Base-by-base conservation (phyloP, 192 early-diverging fungal genomes). In the Rhizophagus sp. region DNA sequence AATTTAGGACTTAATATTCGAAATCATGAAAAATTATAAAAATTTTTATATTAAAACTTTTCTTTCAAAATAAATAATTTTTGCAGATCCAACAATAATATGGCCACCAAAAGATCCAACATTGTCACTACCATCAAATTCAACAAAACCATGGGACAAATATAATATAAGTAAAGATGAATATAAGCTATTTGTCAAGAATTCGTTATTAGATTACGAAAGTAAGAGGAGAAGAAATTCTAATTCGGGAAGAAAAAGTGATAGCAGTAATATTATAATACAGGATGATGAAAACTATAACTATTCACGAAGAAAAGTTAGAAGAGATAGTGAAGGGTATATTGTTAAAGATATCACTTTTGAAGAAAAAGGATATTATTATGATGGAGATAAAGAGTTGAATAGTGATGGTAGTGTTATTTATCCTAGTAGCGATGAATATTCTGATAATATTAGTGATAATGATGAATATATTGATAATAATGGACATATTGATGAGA, bases 91-190 rank as follows among this genome's bases (percentile, higher is more conserved):
- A 34, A 57, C n/a, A 25, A 3, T 27, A 50, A 67, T 69, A 69
- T 79, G 77, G 77, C 77, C 77, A 52, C 77, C 77, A 30, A 79
- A 79, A 39, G 77, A 79, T 64, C 77, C 77, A 19, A 41, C 6
- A 9, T 27, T 24, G 19, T 7, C 49, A 47, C 7, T 41, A 44
- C 19, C 66, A 27, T 50, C 66, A 47, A 22, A 69, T 17, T 24
- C 77, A 66, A 44, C 77, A 49, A 79, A 79, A 68, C 77, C 77
- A 34, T 79, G 77, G 77, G 27, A 79, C 12, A 61, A 30, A n/a
- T 75, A 75, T 50, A 62, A 75, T 34, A 22, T 47, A 47, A 22
- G 12, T 57, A 57, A 57, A 7, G 52, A 57, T 22, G 52, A 24
- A 47, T 17, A 70, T 70, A 13, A 66, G 4, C 0, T 66, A 33